Conservation (phyloP, 164 flowering plant genomes). For the Dillenia turbinata region DNA sequence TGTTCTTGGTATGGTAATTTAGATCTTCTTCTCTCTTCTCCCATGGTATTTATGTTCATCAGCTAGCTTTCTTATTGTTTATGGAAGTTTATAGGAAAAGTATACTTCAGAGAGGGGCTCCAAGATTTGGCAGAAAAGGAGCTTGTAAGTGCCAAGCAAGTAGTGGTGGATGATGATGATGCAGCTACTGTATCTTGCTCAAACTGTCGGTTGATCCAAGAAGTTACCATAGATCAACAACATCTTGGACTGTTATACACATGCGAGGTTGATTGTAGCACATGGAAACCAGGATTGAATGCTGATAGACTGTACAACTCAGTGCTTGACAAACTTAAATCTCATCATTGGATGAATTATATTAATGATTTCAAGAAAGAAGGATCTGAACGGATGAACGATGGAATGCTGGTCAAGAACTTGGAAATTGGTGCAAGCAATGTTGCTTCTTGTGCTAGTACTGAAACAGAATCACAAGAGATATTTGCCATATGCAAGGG, state of each 20-base stretch:
- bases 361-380: constrained; percentile 20
- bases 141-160: constrained; percentile 36
- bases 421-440: too few relatives aligned
- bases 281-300: constrained; percentile 6
- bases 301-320: constrained; percentile 35
- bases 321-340: constrained; percentile 38
- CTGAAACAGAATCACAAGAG: background rate
- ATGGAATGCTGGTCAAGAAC: too few relatives aligned
- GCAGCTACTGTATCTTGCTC: constrained; percentile 26
- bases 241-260: constrained; percentile 47
- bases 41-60: too few relatives aligned
- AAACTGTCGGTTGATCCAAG: constrained; percentile 39
- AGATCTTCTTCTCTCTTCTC: background rate
- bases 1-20: constrained; percentile 50
- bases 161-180: constrained; percentile 18
- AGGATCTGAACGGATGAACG: background rate
- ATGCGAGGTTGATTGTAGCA: constrained; percentile 12
- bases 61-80: too few relatives aligned
- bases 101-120: constrained; percentile 36
- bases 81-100: constrained; percentile 33
- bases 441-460: background rate
- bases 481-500: background rate
- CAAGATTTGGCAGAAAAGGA: constrained; percentile 47
- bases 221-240: constrained; percentile 43
- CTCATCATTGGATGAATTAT: constrained; percentile 32